Evolutionary conservation across 2,329 filamentous ascomycete genomes (phyloP), one percentile per base, ranked within the genome.

Genomic region (Fusarium mexicanum): DNA sequence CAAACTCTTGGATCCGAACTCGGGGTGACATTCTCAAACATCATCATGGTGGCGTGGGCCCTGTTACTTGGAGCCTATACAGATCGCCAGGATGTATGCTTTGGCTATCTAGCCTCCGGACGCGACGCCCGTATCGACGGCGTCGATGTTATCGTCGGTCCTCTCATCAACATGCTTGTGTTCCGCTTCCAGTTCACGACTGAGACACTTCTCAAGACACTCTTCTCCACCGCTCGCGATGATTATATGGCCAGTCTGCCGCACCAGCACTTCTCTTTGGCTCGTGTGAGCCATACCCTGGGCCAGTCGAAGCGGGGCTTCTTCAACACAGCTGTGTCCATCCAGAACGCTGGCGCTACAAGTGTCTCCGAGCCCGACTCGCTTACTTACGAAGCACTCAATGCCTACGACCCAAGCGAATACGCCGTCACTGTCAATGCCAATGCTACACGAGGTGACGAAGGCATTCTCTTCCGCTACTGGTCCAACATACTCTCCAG

Each of bases 11-110:
- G 73, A 3, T 31, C 31, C 8, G 22, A 46, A 20, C 51, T 71
- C 4, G 83, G 82, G 3, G 81, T 86, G 10, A 90, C 88, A 1
- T 66, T 87, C 2, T 86, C 87, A 3, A 87, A 85, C 43, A 77
- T 89, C 1, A 81, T 90, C 5, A 86, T 88, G 64, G 82, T 86
- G 26, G 83, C 83, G 1, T 90, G 88, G 88, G 86, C 85, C 6
- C 80, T 90, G 10, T 79, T 88, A 0, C 77, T 90, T 18, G 82
- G 85, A 18, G 80, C 75, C 13, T 88, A 88, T 68, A 87, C 87
- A 6, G 83, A 83, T 1, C 79, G 81, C 1, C 81, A 82, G 4
- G 86, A 88, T 54, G 83, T 89, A 0, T 86, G 84, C 40, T 90
- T 89, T n/a, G 88, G 88, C 14, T 77, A 76, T 12, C 51, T 78